Evolutionary conservation across 441 rosid genomes (phyloP), one percentile per base, ranked within the genome.

Genomic region (Hura crepitans): DNA sequence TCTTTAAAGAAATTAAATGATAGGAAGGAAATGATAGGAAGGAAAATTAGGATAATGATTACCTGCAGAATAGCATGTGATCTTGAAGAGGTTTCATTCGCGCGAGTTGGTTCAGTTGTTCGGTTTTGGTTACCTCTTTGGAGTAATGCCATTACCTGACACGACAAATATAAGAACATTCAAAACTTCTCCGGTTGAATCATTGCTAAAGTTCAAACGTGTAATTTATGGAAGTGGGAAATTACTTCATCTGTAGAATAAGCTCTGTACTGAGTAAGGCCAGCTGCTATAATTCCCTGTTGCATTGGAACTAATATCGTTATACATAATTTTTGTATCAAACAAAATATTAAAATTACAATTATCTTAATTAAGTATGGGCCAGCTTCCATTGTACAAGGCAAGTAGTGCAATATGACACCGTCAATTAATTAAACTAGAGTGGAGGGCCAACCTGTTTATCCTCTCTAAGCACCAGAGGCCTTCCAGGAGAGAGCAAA

Each of bases 1-100:
- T 20, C 53, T 46, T 58, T 51, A 15, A 57, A 59, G 35, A 28
- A 8, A 13, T 2, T 13, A 47, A 58, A 56, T 42, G 20, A 27
- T 57, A 25, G 17, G 7, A 13, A 14, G 61, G 20, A 47, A 58
- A 56, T 42, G 20, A 27, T 57, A 25, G 17, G 7, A 13, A 14
- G 61, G n/a, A 1, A 14, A 14, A 12, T 22, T 5, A 35, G 46
- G 56, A 64, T 51, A 3, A 43, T 25, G 56, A 46, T 51, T 62
- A 91, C 97, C 96, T 91, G 96, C 76, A 91, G 88, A 79, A 91
- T 93, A 64, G 97, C 97, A 70, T 93, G 97, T 47, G 98, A 93
- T 45, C 98, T 89, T 15, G 97, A 93, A 77, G 98, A 93, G 28
- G 98, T 93, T 77, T 93, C 97, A 74, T 93, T 91, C 55, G 82